Conservation (phyloP, 352 stramenopile genomes). For the Phytophthora fragariaefolia region DNA sequence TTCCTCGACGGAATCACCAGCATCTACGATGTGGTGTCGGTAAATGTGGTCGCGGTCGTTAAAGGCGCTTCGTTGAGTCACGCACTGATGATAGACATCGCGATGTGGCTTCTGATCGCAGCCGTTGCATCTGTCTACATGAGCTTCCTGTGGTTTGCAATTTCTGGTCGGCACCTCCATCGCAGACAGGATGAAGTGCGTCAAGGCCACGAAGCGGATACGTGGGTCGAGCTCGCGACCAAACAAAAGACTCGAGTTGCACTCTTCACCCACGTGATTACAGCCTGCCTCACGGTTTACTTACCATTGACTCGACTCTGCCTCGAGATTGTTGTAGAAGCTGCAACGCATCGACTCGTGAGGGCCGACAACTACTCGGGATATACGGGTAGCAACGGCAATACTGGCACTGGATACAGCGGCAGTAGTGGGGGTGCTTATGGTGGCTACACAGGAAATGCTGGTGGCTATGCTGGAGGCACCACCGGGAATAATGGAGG, state of each 20-base stretch:
- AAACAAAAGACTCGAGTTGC: constrained; percentile 39
- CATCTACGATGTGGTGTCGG: constrained; percentile 3
- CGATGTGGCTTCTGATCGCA: constrained; percentile 1
- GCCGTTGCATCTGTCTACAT: constrained; percentile 22
- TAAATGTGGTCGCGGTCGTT: not conserved
- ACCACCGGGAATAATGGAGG: not conserved
- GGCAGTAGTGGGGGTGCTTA: not conserved
- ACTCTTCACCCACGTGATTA: constrained; percentile 45
- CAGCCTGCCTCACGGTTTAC: constrained; percentile 52
- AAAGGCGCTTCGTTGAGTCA: not conserved
- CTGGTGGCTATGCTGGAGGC: not conserved
- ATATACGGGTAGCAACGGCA: not conserved
- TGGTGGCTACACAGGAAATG: not conserved
- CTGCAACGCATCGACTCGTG: not conserved
- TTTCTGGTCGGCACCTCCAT: constrained; percentile 34
- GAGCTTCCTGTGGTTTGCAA: constrained; percentile 41
- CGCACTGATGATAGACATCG: constrained; percentile 32
- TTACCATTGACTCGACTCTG: constrained; percentile 41
- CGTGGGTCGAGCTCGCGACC: constrained; percentile 29
- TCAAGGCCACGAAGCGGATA: constrained; percentile 41
- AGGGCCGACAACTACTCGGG: not conserved
- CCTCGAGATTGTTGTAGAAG: constrained; percentile 23
- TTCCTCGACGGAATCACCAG: not conserved
- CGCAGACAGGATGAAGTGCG: constrained; percentile 42
- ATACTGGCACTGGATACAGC: not conserved